Percentiles rank a stretch among this genome's conserved stretches.
phyloP scores from a whole-genome alignment of 2,329 filamentous ascomycete genomes.

The Dendrostoma leiphaemia region DNA sequence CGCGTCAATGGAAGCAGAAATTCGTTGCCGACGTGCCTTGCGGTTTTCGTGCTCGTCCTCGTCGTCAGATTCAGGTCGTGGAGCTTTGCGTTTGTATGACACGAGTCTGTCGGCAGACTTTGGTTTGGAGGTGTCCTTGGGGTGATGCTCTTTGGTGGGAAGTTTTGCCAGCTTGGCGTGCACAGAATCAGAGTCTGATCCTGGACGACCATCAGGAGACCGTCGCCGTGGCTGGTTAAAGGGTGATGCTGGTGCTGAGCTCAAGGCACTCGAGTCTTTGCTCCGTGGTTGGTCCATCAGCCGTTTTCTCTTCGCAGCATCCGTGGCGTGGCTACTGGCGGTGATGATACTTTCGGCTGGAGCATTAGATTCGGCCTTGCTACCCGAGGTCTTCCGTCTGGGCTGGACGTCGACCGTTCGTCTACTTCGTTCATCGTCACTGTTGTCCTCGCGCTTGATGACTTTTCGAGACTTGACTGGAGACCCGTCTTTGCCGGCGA shows the following conservation, averaged over 20 bases:
- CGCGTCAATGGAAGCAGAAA: slow-evolving; percentile 38
- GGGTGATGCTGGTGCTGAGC: slow-evolving; percentile 58
- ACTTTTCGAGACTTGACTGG: slow-evolving; percentile 63
- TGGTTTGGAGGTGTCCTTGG: slow-evolving; percentile 24
- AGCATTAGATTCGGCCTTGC: slow-evolving; percentile 35
- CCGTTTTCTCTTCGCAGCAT: slow-evolving; percentile 52
- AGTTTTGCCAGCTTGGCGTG: slow-evolving; percentile 44
- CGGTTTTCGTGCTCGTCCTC: slow-evolving; percentile 52
- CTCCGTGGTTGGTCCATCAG: slow-evolving; percentile 37
- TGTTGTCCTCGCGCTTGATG: slow-evolving; percentile 63
- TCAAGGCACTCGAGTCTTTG: slow-evolving; percentile 57
- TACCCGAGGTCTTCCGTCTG: slow-evolving; percentile 31
- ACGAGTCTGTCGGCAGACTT: slow-evolving; percentile 44
- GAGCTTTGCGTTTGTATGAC: slow-evolving; percentile 52
- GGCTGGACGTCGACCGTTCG: slow-evolving; percentile 32
- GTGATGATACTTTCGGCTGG: slow-evolving; percentile 21
- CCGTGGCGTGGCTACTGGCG: slow-evolving; percentile 27
- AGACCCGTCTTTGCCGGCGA: slow-evolving; percentile 64
- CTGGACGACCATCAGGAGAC: slow-evolving; percentile 39
- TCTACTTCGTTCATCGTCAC: slow-evolving; percentile 44
- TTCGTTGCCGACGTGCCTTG: slow-evolving; percentile 53
- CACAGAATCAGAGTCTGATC: slow-evolving; percentile 55
- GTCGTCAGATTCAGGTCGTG: slow-evolving; percentile 56
- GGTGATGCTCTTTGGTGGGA: slow-evolving; percentile 36
- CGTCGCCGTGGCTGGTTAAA: slow-evolving; percentile 41